Evolutionary conservation across 208 protist genomes (phyloP).

Genomic region (Leishmania aethiopica): DNA sequence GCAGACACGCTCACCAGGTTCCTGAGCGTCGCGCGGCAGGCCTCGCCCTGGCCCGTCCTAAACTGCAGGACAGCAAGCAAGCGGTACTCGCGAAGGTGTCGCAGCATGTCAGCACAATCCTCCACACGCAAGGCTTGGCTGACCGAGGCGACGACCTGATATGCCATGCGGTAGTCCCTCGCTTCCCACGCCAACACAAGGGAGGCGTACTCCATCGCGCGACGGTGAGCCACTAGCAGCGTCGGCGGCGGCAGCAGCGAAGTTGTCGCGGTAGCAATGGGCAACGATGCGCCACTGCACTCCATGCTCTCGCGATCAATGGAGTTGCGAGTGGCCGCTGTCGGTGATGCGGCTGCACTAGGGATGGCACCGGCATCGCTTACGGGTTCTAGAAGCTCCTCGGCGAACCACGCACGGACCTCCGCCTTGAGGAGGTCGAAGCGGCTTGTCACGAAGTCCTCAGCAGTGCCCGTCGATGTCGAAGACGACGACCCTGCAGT

Average conservation of each 20-base stretch:
- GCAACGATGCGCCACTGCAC: conserved; percentile 5
- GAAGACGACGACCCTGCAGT: not conserved
- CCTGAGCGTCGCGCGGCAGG: conserved; percentile 30
- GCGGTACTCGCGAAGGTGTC: conserved; percentile 52
- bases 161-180: conserved; percentile 57
- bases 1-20: conserved; percentile 37
- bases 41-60: conserved; percentile 37
- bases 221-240: conserved; percentile 11
- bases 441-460: conserved; percentile 17
- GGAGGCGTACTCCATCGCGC: conserved; percentile 68
- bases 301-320: not conserved
- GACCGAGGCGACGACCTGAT: conserved; percentile 40
- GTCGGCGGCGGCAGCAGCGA: too few relatives aligned
- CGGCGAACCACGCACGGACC: conserved; percentile 24
- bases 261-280: not conserved
- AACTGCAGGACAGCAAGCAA: conserved; percentile 75
- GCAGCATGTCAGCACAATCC: conserved; percentile 75
- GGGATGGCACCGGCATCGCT: not conserved
- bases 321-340: not conserved
- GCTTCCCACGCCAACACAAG: conserved; percentile 72
- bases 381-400: conserved; percentile 9
- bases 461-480: not conserved
- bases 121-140: conserved; percentile 38
- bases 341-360: too few relatives aligned
- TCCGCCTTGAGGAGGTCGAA: conserved; percentile 22